Evolutionary conservation across 2,329 filamentous ascomycete species (phyloP), one percentile per base, ranked within the genome.

Genomic region (Paraphoma sp.): DNA sequence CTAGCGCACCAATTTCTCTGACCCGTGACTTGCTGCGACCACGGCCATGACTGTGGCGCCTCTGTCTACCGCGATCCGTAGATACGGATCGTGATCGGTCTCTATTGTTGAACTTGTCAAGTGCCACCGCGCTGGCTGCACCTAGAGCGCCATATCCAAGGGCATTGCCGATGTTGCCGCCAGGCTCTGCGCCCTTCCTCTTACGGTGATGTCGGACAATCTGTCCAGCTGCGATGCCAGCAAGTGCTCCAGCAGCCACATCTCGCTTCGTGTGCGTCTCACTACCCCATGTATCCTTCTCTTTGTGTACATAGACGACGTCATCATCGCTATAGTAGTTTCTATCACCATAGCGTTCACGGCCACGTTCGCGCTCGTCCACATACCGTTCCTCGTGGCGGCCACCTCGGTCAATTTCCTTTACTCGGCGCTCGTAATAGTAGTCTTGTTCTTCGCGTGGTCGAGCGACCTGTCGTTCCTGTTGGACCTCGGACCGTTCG

Each of bases 61-160:
- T 51, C 30, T 61, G 56, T 16, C 66, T 59, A 7, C 68, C 72
- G 5, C 72, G 69, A 28, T 74, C 73, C 9, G 63, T 59, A 44
- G 73, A 77, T 49, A 78, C 78, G 8, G 73, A 77, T 53, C 78
- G 80, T 41, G 73, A 76, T 48, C 79, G 78, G 41, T 81, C 83
- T 36, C 82, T 80, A 48, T 76, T 74, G 53, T 70, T 80, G 59
- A 81, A 79, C 56, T 80, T 79, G 61, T 82, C 84, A 48, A 87
- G 78, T 29, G 82, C 86, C 68, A 87, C 85, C 14, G 85, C 86
- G 46, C 85, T 85, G 33, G 87, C 80, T 18, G 85, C 87, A 51
- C 87, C 87, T 4, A 88, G 71, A 10, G 85, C 85, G 53, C 85
- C 86, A 56, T 86, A 87, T 42, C 86, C 86, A 40, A 87, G 75